These are phyloP conservation scores for Cicer judaicum DNA, from an alignment of 306 rosid species.

Conservation along the genomic window DNA sequence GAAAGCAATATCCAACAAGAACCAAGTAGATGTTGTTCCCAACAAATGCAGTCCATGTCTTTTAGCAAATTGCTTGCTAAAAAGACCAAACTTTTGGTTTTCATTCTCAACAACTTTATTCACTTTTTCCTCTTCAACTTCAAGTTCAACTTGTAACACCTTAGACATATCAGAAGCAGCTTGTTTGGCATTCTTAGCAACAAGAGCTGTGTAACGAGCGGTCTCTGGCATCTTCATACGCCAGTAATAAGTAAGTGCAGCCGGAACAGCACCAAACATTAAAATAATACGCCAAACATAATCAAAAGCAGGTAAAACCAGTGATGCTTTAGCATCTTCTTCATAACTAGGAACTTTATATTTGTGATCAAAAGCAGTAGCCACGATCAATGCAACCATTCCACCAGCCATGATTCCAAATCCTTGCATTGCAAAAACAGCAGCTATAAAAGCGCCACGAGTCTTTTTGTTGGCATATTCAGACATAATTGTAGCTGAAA, in stretches of 20 bases:
- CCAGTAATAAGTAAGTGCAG: slow-evolving; percentile 82
- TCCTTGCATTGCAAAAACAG: slow-evolving; percentile 95
- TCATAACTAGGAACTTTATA: slow-evolving; percentile 60
- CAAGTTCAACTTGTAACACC: slow-evolving; percentile 69
- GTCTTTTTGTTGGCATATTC: slow-evolving; percentile 93
- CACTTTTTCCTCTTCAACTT: slow-evolving; percentile 61
- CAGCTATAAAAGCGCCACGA: slow-evolving; percentile 88
- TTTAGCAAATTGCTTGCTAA: slow-evolving; percentile 57
- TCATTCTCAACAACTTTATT: background rate
- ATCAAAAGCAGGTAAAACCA: slow-evolving; percentile 60
- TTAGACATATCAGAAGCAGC: slow-evolving; percentile 85
- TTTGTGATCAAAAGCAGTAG: slow-evolving; percentile 56
- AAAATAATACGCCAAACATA: slow-evolving; percentile 78
- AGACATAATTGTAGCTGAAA: slow-evolving; percentile 94
- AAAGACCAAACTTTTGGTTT: slow-evolving; percentile 63
- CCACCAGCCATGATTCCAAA: slow-evolving; percentile 88
- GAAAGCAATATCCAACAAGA: slow-evolving; percentile 83
- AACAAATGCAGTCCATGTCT: slow-evolving; percentile 79
- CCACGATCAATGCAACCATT: slow-evolving; percentile 63
- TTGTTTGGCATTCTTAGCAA: slow-evolving; percentile 71
- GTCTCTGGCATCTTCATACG: slow-evolving; percentile 97
- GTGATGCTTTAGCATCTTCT: slow-evolving; percentile 28
- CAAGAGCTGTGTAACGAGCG: slow-evolving; percentile 87
- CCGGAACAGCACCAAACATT: slow-evolving; percentile 78
- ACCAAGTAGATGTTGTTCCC: slow-evolving; percentile 82